These are phyloP conservation scores for Boletus rex-veris DNA, from an alignment of 768 basidiomycete genomes.

Conservation along the genomic window DNA sequence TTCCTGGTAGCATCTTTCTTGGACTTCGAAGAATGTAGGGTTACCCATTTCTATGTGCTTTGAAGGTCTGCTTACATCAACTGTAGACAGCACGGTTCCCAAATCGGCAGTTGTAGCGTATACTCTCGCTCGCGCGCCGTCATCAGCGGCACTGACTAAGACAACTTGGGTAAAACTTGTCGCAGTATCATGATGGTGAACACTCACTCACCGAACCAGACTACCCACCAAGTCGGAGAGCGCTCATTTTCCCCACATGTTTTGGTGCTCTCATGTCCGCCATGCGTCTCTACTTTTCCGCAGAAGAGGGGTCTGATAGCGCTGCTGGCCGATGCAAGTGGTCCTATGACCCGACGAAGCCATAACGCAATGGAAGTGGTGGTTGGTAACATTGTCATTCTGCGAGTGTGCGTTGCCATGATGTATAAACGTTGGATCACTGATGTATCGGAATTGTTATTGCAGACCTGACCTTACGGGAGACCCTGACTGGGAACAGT, in stretches of 20 bases:
- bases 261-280: constrained; percentile 44
- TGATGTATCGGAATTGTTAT: not conserved
- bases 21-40: constrained; percentile 62
- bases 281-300: constrained; percentile 25
- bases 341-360: constrained; percentile 34
- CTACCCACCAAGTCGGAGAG: constrained; percentile 25
- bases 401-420: constrained; percentile 46
- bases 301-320: constrained; percentile 40
- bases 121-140: constrained; percentile 32
- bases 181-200: not conserved
- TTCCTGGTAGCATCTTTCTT: constrained; percentile 52
- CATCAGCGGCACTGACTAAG: constrained; percentile 19
- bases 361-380: constrained; percentile 36
- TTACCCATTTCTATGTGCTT: not conserved
- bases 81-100: constrained; percentile 33
- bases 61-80: not conserved
- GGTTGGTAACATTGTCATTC: constrained; percentile 47
- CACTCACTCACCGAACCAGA: constrained; percentile 14
- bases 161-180: constrained; percentile 39
- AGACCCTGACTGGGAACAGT: constrained; percentile 48
- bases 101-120: constrained; percentile 36
- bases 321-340: constrained; percentile 47
- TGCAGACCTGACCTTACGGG: constrained; percentile 52
- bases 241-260: constrained; percentile 45
- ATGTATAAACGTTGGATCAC: not conserved